A percentile compares a stretch with the other conserved stretches of the same genome.
Conservation (phyloP, 345 rosid genomes). For the Cochlearia excelsa region DNA sequence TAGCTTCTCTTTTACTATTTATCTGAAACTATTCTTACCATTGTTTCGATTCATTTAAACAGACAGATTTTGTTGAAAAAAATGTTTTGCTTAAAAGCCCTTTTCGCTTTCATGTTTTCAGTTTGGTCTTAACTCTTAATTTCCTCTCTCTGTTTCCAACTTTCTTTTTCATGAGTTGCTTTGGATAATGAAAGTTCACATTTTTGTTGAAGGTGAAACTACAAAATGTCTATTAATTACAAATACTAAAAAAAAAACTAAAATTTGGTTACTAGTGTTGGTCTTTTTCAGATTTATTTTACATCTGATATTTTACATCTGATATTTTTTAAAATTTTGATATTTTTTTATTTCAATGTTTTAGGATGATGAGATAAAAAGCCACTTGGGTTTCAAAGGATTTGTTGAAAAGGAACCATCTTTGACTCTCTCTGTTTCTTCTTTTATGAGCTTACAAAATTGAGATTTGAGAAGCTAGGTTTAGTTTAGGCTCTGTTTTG, state of each 20-base stretch:
- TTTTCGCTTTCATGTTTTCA: conserved; percentile 8
- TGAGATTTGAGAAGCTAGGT: conserved; percentile 3
- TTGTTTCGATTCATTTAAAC: conserved; percentile 13
- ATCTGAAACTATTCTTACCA: conserved; percentile 8
- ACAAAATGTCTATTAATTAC: conserved; percentile 13
- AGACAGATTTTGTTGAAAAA: not conserved
- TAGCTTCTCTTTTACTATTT: not conserved
- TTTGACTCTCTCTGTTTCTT: conserved; percentile 1
- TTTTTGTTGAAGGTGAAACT: not conserved
- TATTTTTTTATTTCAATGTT: not conserved
- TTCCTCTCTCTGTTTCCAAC: no score
- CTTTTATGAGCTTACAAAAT: not conserved
- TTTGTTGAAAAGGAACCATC: conserved; percentile 21
- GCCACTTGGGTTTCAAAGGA: conserved; percentile 11
- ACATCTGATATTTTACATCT: conserved; percentile 19
- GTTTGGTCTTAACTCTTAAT: no score
- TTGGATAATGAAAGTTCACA: not conserved
- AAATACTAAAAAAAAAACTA: conserved; percentile 9
- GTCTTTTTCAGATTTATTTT: not conserved
- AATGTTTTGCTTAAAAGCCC: conserved; percentile 1
- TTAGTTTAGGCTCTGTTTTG: not conserved
- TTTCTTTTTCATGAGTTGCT: no score
- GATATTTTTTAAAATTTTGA: not conserved
- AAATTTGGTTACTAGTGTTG: conserved; percentile 9
- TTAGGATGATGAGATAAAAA: conserved; percentile 26